Conservation (phyloP, 192 early-diverging fungal genomes). For the Mortierella claussenii region DNA sequence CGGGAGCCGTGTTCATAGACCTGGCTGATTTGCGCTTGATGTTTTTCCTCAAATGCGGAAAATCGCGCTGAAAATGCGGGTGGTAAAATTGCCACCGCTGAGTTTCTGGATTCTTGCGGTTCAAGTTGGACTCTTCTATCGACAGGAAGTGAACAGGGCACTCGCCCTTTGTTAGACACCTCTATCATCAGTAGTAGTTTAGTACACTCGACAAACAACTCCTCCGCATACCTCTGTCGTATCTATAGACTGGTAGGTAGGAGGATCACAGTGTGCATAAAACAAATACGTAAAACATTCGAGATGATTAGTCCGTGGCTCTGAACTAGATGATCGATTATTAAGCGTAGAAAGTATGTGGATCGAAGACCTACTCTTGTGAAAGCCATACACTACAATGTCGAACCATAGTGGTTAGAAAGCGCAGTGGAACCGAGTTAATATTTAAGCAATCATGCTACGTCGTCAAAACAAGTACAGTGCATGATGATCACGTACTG, state of each 20-base stretch:
- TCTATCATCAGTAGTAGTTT: conserved; percentile 45
- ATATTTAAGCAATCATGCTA: too few species aligned
- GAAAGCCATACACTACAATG: conserved; percentile 78
- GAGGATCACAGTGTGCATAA: not conserved
- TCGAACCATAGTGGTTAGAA: not conserved
- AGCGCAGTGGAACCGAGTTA: too few species aligned
- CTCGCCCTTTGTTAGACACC: conserved; percentile 12
- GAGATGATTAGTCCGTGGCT: not conserved
- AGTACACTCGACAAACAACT: not conserved
- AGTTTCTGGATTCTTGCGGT: conserved; percentile 55
- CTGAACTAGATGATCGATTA: not conserved
- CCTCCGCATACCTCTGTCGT: not conserved
- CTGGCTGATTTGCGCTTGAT: conserved; percentile 72
- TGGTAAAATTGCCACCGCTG: conserved; percentile 94
- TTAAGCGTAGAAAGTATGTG: too few species aligned
- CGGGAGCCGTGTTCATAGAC: conserved; percentile 35
- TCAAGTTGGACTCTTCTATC: conserved; percentile 60
- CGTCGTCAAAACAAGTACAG: too few species aligned
- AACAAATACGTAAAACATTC: not conserved
- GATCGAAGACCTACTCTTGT: conserved; percentile 80
- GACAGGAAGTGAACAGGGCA: too few species aligned
- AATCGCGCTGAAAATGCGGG: conserved; percentile 82
- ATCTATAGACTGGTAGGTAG: not conserved
- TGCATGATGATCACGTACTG: conserved; percentile 63
- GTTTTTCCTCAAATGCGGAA: conserved; percentile 69